Evolutionary conservation across 208 protist genomes (phyloP), one percentile per base, ranked within the genome.

Genomic region (Trypanosoma avium): DNA sequence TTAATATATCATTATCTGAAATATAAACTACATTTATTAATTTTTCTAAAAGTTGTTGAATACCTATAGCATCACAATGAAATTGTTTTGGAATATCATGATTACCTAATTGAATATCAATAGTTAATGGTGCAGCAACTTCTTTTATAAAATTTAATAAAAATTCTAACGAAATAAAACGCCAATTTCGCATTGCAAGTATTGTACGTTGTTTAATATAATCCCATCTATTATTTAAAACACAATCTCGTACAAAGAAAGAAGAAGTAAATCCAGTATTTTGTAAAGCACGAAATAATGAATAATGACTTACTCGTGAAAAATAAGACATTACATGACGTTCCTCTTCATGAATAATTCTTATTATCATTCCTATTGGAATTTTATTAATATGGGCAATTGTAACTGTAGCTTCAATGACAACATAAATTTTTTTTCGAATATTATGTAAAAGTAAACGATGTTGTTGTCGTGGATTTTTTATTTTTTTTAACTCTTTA

Each of bases 311-410:
- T 2, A 58, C 42, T 10, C 62, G 67, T 12, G 67, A 79, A 27
- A 79, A 57, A 42, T 79, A 71, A 10, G 68, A 64, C 49, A 79
- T 75, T 52, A 64, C 67, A 12, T 49, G 32, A 26, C 52, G 61
- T 66, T 79, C 73, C 27, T 74, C 73, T 26, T 74, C 61, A 13
- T 75, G 42, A 27, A 75, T 43, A 19, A 54, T 75, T 19, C 73
- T 67, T 7, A 79, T 62, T 40, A 79, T 66, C 73, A 79, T 79
- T 43, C 61, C 61, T 15, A 79, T 61, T 5, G 61, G 67, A 1
- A 53, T 67, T 27, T 63, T 60, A 38, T 79, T 65, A 9, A 70
- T 62, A 32, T 63, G 45, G 7, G 73, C 67, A 50, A 79, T 67
- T 21, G 67, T 67, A 17, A 66, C 73, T 3, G 36, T 47, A 10